Percentiles rank a stretch among this genome's conserved stretches.
phyloP scores from a whole-genome alignment of 2,329 filamentous ascomycete genomes.

The Metarhizium guizhouense region DNA sequence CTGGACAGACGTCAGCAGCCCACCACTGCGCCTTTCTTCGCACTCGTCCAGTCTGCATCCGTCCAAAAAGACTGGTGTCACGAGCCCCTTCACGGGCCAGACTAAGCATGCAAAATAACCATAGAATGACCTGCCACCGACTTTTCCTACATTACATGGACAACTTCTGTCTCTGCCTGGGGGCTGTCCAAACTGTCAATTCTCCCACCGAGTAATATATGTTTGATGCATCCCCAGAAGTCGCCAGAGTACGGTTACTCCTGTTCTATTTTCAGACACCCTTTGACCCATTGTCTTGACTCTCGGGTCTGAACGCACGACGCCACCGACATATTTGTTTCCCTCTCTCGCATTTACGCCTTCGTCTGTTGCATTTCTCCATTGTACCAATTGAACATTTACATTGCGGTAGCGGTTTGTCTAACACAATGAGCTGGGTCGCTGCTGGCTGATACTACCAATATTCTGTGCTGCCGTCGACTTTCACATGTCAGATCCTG shows the following conservation, averaged over 20 bases:
- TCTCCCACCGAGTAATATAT: not conserved
- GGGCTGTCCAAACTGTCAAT: not conserved
- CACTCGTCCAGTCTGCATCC: too few species aligned
- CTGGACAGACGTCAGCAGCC: not conserved
- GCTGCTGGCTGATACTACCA: not conserved
- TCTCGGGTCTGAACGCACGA: not conserved
- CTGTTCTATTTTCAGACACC: not conserved
- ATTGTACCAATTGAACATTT: not conserved
- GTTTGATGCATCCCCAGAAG: not conserved
- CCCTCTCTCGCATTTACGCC: not conserved
- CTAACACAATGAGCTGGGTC: not conserved
- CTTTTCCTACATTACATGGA: not conserved
- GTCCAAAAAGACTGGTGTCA: not conserved
- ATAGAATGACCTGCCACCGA: too few species aligned
- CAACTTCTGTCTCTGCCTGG: not conserved
- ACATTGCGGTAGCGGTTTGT: not conserved
- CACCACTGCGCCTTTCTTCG: not conserved
- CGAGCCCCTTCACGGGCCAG: not conserved
- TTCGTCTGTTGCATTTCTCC: not conserved
- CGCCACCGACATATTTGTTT: not conserved
- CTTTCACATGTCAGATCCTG: not conserved
- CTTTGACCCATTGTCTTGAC: not conserved
- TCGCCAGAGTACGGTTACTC: not conserved
- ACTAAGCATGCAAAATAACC: not conserved
- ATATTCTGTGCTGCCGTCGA: not conserved